Conservation (phyloP, 208 protist species). For the Crithidia bombi region DNA sequence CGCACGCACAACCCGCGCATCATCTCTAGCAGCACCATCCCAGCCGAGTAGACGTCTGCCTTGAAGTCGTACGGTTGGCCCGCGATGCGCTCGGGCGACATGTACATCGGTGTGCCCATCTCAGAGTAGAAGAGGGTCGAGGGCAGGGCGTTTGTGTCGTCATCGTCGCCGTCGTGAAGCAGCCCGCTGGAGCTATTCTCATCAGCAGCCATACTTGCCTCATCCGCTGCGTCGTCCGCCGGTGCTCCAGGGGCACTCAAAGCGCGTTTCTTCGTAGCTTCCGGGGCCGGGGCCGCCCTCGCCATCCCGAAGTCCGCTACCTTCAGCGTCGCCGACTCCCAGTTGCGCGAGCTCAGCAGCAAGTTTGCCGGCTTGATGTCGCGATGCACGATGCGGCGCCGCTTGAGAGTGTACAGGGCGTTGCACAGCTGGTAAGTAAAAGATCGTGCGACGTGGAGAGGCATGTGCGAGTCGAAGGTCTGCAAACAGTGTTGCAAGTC, state of each 20-base stretch:
- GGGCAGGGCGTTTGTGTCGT: constrained; percentile 4
- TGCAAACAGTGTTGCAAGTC: constrained; percentile 53
- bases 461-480: constrained; percentile 22
- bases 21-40: constrained; percentile 85
- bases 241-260: not conserved
- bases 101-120: constrained; percentile 72
- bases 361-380: constrained; percentile 92
- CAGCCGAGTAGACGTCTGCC: constrained; percentile 79
- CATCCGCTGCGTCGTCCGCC: not conserved
- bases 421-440: constrained; percentile 75
- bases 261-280: not conserved
- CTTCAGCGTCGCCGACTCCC: constrained; percentile 61
- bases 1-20: constrained; percentile 57
- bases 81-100: constrained; percentile 74
- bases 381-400: constrained; percentile 73
- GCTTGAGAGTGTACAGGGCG: constrained; percentile 52
- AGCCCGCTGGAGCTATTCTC: not conserved
- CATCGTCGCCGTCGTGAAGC: constrained; percentile 1
- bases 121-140: constrained; percentile 57
- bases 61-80: constrained; percentile 65
- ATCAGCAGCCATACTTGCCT: not conserved
- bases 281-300: constrained; percentile 25
- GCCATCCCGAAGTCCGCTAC: constrained; percentile 80
- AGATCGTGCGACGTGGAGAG: constrained; percentile 37
- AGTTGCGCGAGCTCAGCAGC: constrained; percentile 57